phyloP scores from a whole-genome alignment of 2,329 filamentous ascomycete species.

The Pestalotiopsis fici region DNA sequence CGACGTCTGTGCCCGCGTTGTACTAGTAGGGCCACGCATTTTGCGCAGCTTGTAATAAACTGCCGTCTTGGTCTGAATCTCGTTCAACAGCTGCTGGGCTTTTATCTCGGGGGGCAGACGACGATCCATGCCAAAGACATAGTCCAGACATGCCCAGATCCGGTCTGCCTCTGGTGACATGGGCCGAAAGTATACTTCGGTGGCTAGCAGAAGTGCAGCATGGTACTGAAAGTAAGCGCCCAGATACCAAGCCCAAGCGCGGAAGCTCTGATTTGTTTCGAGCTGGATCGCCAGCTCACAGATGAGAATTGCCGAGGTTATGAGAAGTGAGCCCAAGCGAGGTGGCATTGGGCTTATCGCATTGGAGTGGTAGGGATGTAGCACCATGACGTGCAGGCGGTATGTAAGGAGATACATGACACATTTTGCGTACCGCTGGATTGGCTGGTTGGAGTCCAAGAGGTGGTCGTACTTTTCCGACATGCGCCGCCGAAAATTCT shows the following conservation, averaged over 20 bases:
- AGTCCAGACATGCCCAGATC: constrained; percentile 73
- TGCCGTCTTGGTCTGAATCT: constrained; percentile 62
- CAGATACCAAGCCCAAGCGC: constrained; percentile 68
- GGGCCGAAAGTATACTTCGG: constrained; percentile 64
- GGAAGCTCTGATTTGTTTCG: constrained; percentile 46
- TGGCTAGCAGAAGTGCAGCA: constrained; percentile 66
- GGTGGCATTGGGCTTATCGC: constrained; percentile 54
- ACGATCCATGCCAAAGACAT: constrained; percentile 65
- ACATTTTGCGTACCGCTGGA: constrained; percentile 64
- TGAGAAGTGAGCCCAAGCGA: constrained; percentile 62
- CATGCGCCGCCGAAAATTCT: constrained; percentile 66
- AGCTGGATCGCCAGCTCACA: constrained; percentile 49
- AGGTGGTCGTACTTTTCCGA: constrained; percentile 66
- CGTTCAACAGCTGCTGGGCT: constrained; percentile 59
- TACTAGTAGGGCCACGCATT: constrained; percentile 51
- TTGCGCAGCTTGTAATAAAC: constrained; percentile 62
- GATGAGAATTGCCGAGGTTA: constrained; percentile 59
- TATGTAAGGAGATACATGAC: constrained; percentile 66
- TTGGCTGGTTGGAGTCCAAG: constrained; percentile 58
- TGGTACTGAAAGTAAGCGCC: constrained; percentile 76
- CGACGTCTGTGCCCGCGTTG: constrained; percentile 37
- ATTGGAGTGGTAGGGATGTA: constrained; percentile 66
- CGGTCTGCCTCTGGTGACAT: constrained; percentile 59
- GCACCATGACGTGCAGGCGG: constrained; percentile 65
- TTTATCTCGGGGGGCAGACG: constrained; percentile 56